Base-by-base conservation (phyloP, 768 basidiomycete species). In the Sporobolomyces phaffii region DNA sequence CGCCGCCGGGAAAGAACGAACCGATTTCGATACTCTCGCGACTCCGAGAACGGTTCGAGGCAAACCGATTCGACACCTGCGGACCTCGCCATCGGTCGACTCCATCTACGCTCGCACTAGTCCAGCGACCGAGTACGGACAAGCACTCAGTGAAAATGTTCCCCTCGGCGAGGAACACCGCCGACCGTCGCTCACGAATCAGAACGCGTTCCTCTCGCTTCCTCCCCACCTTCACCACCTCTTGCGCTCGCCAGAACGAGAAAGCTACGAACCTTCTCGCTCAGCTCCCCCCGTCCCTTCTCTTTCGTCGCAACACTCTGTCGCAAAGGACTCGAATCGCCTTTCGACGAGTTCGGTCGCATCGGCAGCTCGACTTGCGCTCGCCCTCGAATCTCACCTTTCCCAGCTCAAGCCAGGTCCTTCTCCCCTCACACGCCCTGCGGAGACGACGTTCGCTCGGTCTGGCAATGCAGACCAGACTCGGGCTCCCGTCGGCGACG, bases 211-310 rank as follows among this genome's bases (percentile, higher is more conserved):
- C 64, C 51, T 70, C 18, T 63, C 69, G 7, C 64, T 70, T 15
- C 69, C 69, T 5, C 69, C 69, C 1, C 69, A 66, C 43, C 62
- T 70, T 0, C 69, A 70, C 28, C 69, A 70, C 38, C 69, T 70
- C 11, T 51, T 70, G 7, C 69, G 57, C 20, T 52, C 51, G 4
- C 69, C 69, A 0, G 61, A 59, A 26, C 43, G 29, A 1, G 4
- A 17, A 1, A 29, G 31, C n/a, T 67, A 43, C 34, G 48, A 41
- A 26, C 65, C 65, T 0, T 61, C 65, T 2, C 65, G 65, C 15
- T 33, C 45, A 0, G 29, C 59, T 15, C 65, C 65, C 4, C 40
- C 59, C n/a, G 17, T 65, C 28, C 64, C 59, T 14, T n/a, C n/a
- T n/a, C n/a, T n/a, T n/a, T 2, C 48, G 24, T 22, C 20, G 36